phyloP scores from a whole-genome alignment of 2,329 filamentous ascomycete genomes.

The Helicocarpus griseus region DNA sequence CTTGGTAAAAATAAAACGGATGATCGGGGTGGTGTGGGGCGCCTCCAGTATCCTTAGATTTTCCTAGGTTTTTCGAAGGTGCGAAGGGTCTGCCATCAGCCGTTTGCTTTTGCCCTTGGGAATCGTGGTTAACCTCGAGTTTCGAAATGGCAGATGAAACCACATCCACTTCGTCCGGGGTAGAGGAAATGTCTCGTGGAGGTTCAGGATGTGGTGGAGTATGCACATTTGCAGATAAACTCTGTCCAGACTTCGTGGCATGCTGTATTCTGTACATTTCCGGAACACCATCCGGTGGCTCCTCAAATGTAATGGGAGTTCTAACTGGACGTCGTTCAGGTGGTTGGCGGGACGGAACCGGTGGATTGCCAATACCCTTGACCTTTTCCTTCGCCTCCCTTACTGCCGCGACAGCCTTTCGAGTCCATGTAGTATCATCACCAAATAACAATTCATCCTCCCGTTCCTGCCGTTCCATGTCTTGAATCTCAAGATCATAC shows the following conservation, averaged over 20 bases:
- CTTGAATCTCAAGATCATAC: constrained; percentile 67
- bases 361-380: constrained; percentile 56
- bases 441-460: constrained; percentile 89
- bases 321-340: constrained; percentile 39
- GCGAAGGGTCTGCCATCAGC: background rate
- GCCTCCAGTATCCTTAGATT: constrained; percentile 23
- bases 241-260: constrained; percentile 36
- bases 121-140: constrained; percentile 4
- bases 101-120: background rate
- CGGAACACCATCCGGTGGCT: constrained; percentile 36
- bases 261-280: constrained; percentile 45
- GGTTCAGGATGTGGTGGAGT: constrained; percentile 9
- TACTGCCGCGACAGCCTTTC: constrained; percentile 69
- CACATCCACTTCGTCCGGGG: constrained; percentile 5
- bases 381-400: constrained; percentile 66
- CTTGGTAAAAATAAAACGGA: constrained; percentile 78
- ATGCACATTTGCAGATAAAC: constrained; percentile 20
- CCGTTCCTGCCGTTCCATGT: constrained; percentile 64
- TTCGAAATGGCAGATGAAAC: constrained; percentile 10
- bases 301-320: constrained; percentile 41
- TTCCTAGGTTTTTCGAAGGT: constrained; percentile 10
- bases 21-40: constrained; percentile 40
- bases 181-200: background rate
- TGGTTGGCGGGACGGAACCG: constrained; percentile 43
- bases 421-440: constrained; percentile 87